Evolutionary conservation across 805 yeast species (phyloP), one percentile per base, ranked within the genome.

Genomic region (Suhomyces pyralidae): DNA sequence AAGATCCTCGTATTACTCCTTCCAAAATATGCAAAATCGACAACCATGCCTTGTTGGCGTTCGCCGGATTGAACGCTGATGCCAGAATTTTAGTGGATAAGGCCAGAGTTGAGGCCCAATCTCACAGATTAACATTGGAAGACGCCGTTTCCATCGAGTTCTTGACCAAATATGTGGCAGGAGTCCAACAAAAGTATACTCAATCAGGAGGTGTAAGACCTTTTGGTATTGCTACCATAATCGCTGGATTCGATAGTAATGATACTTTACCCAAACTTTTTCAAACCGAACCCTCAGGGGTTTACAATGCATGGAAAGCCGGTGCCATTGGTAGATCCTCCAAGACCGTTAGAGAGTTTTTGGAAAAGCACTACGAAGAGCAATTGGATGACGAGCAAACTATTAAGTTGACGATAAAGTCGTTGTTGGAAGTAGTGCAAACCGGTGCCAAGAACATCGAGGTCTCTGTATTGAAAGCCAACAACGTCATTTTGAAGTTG

Each of bases 121-220:
- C 96, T 14, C 96, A 92, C 72, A 82, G 88, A 68, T 81, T 94
- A 63, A 90, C 93, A n/a, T 80, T 93, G 64, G 99, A 93, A 68
- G 98, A 94, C 66, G 87, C 97, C 0, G 97, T 91, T 8, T 78
- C 90, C 15, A 81, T 94, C 53, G 98, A 94, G 66, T 94, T 92
- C 69, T 78, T 94, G 69, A 90, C 99, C 36, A 87, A 88, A 69
- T 90, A 90, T 64, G 90, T 94, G 57, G 99, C 99, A n/a, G 97
- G 97, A 20, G 93, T 93, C 45, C 97, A 94, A 72, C 99, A 94
- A 70, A 83, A 86, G 70, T 94, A 93, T 73, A 94, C 99, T 5
- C 99, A 94, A 72, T 85, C 96, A 48, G 99, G 99, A 60, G 99
- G 99, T 71, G 97, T 94, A 24, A 83, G 99, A 71, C 99, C 99